Base-by-base conservation (phyloP, 1,139 yeast genomes). In the Blastobotrys raffinosifermentans region DNA sequence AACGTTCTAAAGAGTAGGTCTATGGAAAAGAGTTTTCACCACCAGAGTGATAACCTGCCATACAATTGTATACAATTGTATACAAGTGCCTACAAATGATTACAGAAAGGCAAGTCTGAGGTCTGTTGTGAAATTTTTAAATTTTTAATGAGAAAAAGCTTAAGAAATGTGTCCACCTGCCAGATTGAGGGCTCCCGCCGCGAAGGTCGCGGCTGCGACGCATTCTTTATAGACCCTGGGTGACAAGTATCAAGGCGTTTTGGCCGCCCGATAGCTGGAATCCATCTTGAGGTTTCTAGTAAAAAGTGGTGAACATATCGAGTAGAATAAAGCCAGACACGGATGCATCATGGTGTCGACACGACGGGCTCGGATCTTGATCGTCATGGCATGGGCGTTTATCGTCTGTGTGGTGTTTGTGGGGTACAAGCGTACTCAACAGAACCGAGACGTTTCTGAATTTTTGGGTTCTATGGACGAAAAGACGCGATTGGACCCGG, bases 331-430 rank as follows among this genome's bases (percentile, higher is more conserved):
- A 26, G 13, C 8, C 8, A 14, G n/a, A 8, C 10, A 26, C 8
- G 29, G 17, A 29, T 7, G 26, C 32, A 32, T 27, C 5, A 51
- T 52, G 55, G 53, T 53, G 8, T 48, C 52, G 32, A 43, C 57
- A n/a, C 46, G 55, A 35, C 43, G 56, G 37, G 46, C 53, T 7
- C 48, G 57, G 15, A 46, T 53, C 20, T 37, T 48, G 19, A 41
- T 53, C 19, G 51, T 55, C 27, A 48, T 56, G 11, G 47, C 49
- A n/a, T 45, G 54, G 50, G 48, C 57, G n/a, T 38, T 53, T 29
- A 42, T 49, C 19, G 46, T 49, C 16, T 45, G 50, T 27, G 41
- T 51, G 25, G 25, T 51, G 25, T 50, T 55, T 31, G 46, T 53
- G 31, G 48, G 49, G 8, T 52, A 45, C 34, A 57, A 51, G 23